phyloP scores from a whole-genome alignment of 2,329 filamentous ascomycete genomes.

The Talaromyces sp. region DNA sequence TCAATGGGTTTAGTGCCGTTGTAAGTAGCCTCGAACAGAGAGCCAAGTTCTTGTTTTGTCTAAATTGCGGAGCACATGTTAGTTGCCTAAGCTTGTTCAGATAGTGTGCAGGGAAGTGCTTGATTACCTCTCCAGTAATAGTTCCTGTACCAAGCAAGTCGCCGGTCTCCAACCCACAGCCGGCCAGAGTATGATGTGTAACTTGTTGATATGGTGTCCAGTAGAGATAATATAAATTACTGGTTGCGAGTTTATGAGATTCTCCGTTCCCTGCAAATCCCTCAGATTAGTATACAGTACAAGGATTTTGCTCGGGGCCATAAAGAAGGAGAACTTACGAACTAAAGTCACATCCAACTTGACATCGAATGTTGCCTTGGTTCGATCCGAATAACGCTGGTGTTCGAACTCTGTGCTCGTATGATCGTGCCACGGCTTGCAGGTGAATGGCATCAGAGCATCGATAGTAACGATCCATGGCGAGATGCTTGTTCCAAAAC shows the following conservation, averaged over 20 bases:
- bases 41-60: constrained; percentile 23
- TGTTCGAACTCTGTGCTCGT: constrained; percentile 8
- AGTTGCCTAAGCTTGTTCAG: neutral
- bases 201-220: constrained; percentile 31
- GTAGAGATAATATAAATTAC: constrained; percentile 20
- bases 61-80: neutral
- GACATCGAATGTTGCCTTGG: neutral
- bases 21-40: constrained; percentile 29
- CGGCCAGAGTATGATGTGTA: constrained; percentile 29
- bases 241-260: constrained; percentile 10
- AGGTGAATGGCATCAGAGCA: constrained; percentile 46
- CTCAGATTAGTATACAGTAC: neutral
- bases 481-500: constrained; percentile 57
- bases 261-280: neutral
- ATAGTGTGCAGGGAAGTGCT: neutral
- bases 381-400: constrained; percentile 6
- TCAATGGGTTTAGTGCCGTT: constrained; percentile 23
- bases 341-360: neutral
- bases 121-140: constrained; percentile 23
- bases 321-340: neutral
- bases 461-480: constrained; percentile 62
- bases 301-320: neutral
- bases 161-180: constrained; percentile 28
- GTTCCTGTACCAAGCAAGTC: constrained; percentile 34
- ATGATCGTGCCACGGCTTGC: constrained; percentile 20